Evolutionary conservation across 805 yeast genomes (phyloP), one percentile per base, ranked within the genome.

Genomic region (Myxozyma melibiosi): DNA sequence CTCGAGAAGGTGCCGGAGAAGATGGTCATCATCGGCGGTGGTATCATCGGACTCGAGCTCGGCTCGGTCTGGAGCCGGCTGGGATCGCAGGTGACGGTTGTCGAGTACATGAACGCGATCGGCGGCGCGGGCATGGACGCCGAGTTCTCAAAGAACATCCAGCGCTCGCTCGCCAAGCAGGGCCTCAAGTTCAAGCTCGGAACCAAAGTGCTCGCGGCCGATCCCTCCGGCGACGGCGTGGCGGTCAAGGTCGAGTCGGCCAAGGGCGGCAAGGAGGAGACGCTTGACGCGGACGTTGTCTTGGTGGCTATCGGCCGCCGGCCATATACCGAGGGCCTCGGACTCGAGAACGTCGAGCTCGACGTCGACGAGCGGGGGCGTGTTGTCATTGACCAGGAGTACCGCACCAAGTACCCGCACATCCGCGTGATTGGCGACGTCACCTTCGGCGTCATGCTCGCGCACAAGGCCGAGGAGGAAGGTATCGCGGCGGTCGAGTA

Each of bases 401-500:
- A 83, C 83, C 86, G 89, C 78, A 87, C 98, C 65, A 91, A 89
- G 76, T 83, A 80, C 76, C 86, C 91, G 54, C 96, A 94, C 77
- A 91, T 94, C 73, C 88, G 96, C 76, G 96, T 90, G 70, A 89
- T 94, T 75, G 99, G 99, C 75, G 99, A 94, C 72, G 97, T 86
- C 55, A 94, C 99, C 40, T 94, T 89, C 69, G 99, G 99, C 68
- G 92, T 96, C 68, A 94, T 94, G 99, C 83, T 94, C 77, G 99
- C 99, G 65, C 99, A 94, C 83, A 94, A 94, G 82, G 99, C 99
- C 63, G 99, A 94, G 81, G 99, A 94, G 75, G 99, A 94, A 81
- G 99, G 97, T 77, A 86, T 94, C 67, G 99, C 99, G 57, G 98
- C 96, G 66, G 98, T 82, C 65, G 99, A 94, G 79, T 88, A 84